Percentiles rank a stretch among this genome's conserved stretches.
These are phyloP conservation scores for Boletus patriciae DNA, from an alignment of 768 basidiomycete genomes.

Conservation along the genomic window DNA sequence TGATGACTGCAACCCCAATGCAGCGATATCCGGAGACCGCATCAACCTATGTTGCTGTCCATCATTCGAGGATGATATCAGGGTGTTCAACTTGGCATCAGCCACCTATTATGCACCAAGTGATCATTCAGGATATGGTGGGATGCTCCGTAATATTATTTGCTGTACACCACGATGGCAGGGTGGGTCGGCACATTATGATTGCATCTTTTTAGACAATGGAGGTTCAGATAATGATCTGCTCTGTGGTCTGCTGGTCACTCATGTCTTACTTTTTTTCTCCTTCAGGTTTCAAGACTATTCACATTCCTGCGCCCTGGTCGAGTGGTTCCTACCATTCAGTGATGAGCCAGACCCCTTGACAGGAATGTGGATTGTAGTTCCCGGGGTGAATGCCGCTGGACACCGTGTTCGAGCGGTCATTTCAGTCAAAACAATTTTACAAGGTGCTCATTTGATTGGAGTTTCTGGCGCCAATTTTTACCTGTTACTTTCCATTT, in stretches of 20 bases:
- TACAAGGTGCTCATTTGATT: too few species aligned
- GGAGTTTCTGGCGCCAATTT: too few species aligned
- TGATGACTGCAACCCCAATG: too few species aligned
- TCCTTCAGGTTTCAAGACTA: slow-evolving; percentile 12
- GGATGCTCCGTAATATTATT: slow-evolving; percentile 16
- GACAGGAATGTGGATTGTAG: slow-evolving; percentile 9
- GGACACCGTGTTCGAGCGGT: too few species aligned
- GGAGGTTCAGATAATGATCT: slow-evolving; percentile 19
- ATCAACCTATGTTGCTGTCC: too few species aligned
- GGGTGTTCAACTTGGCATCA: slow-evolving; percentile 29
- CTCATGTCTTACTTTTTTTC: slow-evolving; percentile 22
- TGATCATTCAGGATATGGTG: slow-evolving; percentile 11
- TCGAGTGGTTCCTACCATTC: slow-evolving; percentile 28
- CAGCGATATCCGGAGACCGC: too few species aligned
- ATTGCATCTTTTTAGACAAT: slow-evolving; percentile 21
- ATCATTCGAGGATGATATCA: slow-evolving; percentile 7
- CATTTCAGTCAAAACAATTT: too few species aligned
- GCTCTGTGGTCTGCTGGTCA: slow-evolving; percentile 5
- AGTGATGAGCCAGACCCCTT: slow-evolving; percentile 25
- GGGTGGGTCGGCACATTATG: slow-evolving; percentile 2
- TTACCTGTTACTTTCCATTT: too few species aligned
- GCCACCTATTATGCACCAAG: slow-evolving; percentile 27
- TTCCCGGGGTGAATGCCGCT: too few species aligned
- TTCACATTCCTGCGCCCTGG: slow-evolving; percentile 30
- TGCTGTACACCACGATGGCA: slow-evolving; percentile 16